Evolutionary conservation across 495 filamentous ascomycete genomes (phyloP), one percentile per base, ranked within the genome.

Genomic region (Aspergillus ostianus): DNA sequence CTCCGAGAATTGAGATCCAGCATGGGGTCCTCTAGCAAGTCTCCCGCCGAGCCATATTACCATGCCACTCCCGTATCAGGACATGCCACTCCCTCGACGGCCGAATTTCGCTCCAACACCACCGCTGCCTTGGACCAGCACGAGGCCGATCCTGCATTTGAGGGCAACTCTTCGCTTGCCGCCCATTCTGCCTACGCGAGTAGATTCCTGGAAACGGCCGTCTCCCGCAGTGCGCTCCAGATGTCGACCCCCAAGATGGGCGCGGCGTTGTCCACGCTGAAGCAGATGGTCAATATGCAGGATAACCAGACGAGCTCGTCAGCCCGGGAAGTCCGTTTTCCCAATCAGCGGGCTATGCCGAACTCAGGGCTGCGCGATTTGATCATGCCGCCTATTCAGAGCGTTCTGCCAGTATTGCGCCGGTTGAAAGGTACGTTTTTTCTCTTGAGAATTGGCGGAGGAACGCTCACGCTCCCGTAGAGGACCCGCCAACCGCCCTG

Each of bases 131-230:
- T 80, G 57, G 77, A 74, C 21, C 74, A 77, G 49, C 70, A 73
- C 57, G 73, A 78, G 36, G 56, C 64, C 6, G 80, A 70, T n/a
- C 70, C 73, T 18, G 75, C 74, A 1, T 87, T 88, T 52, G 85
- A 87, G 55, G 85, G 84, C 8, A 78, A 80, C 62, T 84, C 85
- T 0, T 85, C 84, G 15, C 70, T 90, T 29, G 73, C 82, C 8
- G 78, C 82, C 17, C 87, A 90, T 58, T 86, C 86, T 0, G 83
- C 75, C 2, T 87, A 86, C 67, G 87, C 87, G 5, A 84, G 81
- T 56, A 75, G 84, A 60, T 84, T 87, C 57, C 76, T 87, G 26
- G 79, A 87, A 60, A 78, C 81, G 26, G 83, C 83, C 17, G 84
- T 90, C 19, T 78, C 81, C 21, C 75, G 78, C 51, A 78, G 80